These are phyloP conservation scores for Vitis labrusca DNA, from an alignment of 164 flowering plant species.

Conservation along the genomic window DNA sequence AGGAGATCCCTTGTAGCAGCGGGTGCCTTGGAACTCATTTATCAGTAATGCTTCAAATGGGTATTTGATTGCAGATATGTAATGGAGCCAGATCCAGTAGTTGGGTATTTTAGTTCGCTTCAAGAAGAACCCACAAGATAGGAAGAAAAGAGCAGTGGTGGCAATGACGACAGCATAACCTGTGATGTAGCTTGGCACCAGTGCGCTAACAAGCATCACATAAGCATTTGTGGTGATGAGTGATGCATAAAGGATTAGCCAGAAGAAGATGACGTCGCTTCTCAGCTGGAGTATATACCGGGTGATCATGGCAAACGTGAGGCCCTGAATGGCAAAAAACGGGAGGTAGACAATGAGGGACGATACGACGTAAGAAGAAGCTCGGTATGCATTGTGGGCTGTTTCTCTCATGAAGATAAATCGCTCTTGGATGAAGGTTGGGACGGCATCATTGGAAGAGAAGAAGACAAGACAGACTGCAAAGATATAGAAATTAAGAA, in stretches of 20 bases:
- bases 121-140: conserved; percentile 79
- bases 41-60: conserved; percentile 69
- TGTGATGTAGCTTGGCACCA: conserved; percentile 71
- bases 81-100: conserved; percentile 79
- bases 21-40: conserved; percentile 51
- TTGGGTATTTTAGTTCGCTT: conserved; percentile 50
- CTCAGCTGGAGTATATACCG: conserved; percentile 31
- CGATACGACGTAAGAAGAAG: conserved; percentile 69
- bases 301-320: conserved; percentile 72
- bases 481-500: conserved; percentile 76
- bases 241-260: conserved; percentile 65
- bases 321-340: conserved; percentile 66
- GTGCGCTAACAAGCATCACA: conserved; percentile 75
- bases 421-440: conserved; percentile 77
- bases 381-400: conserved; percentile 77
- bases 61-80: conserved; percentile 76
- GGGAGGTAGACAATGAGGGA: conserved; percentile 78
- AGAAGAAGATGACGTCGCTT: conserved; percentile 43
- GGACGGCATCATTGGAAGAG: conserved; percentile 82
- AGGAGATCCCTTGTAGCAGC: conserved; percentile 40
- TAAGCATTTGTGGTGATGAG: conserved; percentile 74
- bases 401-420: conserved; percentile 82
- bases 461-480: conserved; percentile 76
- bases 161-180: conserved; percentile 83
- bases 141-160: conserved; percentile 76